A percentile compares a stretch with the other conserved stretches of the same genome.
phyloP scores from a whole-genome alignment of 768 basidiomycete species.

The Leccinum obscurum region DNA sequence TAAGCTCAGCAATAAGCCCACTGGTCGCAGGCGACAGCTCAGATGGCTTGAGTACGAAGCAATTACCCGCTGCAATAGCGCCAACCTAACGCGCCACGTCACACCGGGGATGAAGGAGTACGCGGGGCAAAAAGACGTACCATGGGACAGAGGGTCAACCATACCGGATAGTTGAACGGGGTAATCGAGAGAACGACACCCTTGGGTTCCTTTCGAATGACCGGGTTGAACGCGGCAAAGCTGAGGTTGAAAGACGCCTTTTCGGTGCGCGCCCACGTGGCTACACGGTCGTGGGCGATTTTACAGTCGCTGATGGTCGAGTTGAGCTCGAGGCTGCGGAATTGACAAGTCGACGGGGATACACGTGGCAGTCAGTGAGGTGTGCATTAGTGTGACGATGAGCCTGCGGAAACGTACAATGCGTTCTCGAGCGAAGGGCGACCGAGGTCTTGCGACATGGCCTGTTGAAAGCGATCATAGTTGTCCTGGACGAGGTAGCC shows the following conservation, averaged over 20 bases:
- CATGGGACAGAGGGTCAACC: conserved; percentile 56
- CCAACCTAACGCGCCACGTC: conserved; percentile 43
- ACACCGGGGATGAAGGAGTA: neutral
- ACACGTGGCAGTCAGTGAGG: neutral
- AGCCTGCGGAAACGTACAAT: conserved; percentile 39
- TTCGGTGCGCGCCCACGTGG: conserved; percentile 73
- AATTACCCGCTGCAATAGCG: conserved; percentile 79
- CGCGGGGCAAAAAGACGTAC: conserved; percentile 34
- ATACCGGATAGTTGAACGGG: conserved; percentile 78
- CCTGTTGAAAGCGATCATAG: conserved; percentile 52
- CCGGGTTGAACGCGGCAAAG: conserved; percentile 60
- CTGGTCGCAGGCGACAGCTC: conserved; percentile 61
- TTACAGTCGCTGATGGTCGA: conserved; percentile 53
- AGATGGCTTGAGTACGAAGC: conserved; percentile 73
- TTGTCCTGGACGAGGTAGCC: conserved; percentile 60
- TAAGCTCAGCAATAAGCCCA: conserved; percentile 60
- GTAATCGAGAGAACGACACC: conserved; percentile 68
- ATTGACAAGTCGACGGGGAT: neutral
- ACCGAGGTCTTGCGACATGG: conserved; percentile 62
- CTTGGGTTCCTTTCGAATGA: conserved; percentile 74
- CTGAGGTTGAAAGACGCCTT: conserved; percentile 54
- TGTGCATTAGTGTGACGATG: neutral
- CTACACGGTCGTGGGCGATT: conserved; percentile 60
- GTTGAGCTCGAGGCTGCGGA: conserved; percentile 60
- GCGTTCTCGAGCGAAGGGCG: conserved; percentile 59